phyloP scores from a whole-genome alignment of 768 basidiomycete species.

The Pisolithus microcarpus region DNA sequence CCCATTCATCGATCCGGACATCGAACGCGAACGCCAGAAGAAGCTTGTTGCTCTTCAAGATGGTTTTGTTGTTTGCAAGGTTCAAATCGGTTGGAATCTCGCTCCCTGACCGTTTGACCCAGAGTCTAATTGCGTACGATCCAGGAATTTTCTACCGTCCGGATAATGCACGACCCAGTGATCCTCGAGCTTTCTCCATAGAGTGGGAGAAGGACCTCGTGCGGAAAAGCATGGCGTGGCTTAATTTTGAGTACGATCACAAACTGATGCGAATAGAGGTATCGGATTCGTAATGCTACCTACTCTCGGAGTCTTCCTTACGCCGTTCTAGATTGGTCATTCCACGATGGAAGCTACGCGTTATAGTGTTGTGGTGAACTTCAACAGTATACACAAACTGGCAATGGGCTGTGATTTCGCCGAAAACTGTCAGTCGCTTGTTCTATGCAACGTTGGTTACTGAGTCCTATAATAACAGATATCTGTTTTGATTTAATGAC shows the following conservation, averaged over 20 bases:
- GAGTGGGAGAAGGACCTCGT: slow-evolving; percentile 59
- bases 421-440: slow-evolving; percentile 47
- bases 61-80: slow-evolving; percentile 46
- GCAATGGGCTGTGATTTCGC: slow-evolving; percentile 54
- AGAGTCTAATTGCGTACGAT: neutral
- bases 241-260: slow-evolving; percentile 62
- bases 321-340: slow-evolving; percentile 48
- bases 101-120: neutral
- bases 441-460: slow-evolving; percentile 5
- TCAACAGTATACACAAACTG: slow-evolving; percentile 53
- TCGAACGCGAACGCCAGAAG: slow-evolving; percentile 41
- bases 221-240: slow-evolving; percentile 39
- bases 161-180: slow-evolving; percentile 16
- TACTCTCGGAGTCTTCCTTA: neutral
- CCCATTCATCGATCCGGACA: slow-evolving; percentile 47
- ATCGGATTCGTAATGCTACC: slow-evolving; percentile 8
- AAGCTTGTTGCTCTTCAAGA: slow-evolving; percentile 40
- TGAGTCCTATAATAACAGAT: slow-evolving; percentile 33
- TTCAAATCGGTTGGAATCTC: slow-evolving; percentile 57
- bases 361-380: slow-evolving; percentile 45
- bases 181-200: slow-evolving; percentile 52
- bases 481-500: slow-evolving; percentile 61
- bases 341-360: slow-evolving; percentile 44
- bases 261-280: slow-evolving; percentile 60
- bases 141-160: slow-evolving; percentile 26